Evolutionary conservation across 23 red algal genomes (phyloP), one percentile per base, ranked within the genome.

Genomic region (Gracilaria gracilis): DNA sequence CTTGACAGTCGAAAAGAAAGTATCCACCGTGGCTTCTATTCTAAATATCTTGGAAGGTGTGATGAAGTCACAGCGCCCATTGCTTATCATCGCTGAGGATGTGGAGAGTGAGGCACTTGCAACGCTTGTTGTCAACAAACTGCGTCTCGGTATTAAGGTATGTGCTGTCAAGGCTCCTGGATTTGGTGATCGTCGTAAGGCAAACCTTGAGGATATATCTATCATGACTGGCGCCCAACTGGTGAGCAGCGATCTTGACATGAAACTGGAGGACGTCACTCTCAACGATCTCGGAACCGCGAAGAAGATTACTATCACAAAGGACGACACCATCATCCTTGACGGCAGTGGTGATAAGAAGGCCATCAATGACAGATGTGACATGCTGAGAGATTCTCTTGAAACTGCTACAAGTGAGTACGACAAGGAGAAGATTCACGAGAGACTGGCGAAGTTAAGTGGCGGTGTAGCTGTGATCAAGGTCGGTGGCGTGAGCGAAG

Each of bases 71-170:
- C 93, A 93, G 65, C 83, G 93, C 23, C 97, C 93, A 62, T 84
- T 98, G 29, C 76, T 98, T 33, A 98, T 98, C 59, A 93, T 98
- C 75, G 97, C 97, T n/a, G 97, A 98, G 67, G 97, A 98, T 82
- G 97, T 98, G 19, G 97, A 98, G 48, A 95, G 93, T 42, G 97
- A 98, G 88, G 97, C 97, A n/a, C 88, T 98, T 61, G 97, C 97
- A 8, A 98, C 97, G 33, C 87, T 98, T 46, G 93, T 98, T 21
- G 94, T 98, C 28, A 98, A 98, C 93, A 98, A 98, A 61, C 84
- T 98, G n/a, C 91, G 93, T 28, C 85, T 93, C 24, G 97, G 95
- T 75, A 96, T 98, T 59, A 95, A 98, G 87, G 97, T 98, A 57
- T 94, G 90, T 57, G 97, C 97, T 13, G 97, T 99, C 19, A 99